These are phyloP conservation scores for Acacia acuminata DNA, from an alignment of 306 rosid genomes.

Conservation along the genomic window DNA sequence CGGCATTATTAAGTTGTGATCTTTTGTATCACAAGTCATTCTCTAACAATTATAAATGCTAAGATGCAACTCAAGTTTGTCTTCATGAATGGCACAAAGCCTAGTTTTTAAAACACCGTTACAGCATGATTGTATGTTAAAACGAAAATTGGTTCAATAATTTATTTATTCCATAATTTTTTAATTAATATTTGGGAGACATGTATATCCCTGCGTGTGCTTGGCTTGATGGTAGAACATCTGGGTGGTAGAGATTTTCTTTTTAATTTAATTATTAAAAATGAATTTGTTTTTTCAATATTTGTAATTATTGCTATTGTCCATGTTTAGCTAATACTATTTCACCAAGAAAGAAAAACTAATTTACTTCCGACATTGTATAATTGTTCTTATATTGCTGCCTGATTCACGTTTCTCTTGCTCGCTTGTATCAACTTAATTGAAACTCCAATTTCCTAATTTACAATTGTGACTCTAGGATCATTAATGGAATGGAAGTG, in stretches of 20 bases:
- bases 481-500: slow-evolving; percentile 90
- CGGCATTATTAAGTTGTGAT: not conserved
- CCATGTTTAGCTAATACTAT: not conserved
- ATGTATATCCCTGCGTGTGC: not conserved
- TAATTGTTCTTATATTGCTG: not conserved
- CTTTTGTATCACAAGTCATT: too few species aligned
- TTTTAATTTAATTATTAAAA: not conserved
- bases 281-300: not conserved
- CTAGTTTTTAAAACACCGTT: too few species aligned
- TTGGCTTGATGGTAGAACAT: not conserved
- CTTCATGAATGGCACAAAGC: too few species aligned
- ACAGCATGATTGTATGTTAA: too few species aligned
- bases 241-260: not conserved
- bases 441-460: slow-evolving; percentile 28
- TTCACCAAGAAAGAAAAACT: not conserved
- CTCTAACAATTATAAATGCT: too few species aligned
- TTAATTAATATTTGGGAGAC: not conserved
- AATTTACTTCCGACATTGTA: not conserved
- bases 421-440: not conserved
- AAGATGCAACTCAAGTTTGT: too few species aligned
- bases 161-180: too few species aligned
- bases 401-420: slow-evolving; percentile 4
- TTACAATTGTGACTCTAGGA: slow-evolving; percentile 56
- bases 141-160: too few species aligned
- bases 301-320: not conserved